Base-by-base conservation (phyloP, 345 rosid species). In the Reutealis trisperma region DNA sequence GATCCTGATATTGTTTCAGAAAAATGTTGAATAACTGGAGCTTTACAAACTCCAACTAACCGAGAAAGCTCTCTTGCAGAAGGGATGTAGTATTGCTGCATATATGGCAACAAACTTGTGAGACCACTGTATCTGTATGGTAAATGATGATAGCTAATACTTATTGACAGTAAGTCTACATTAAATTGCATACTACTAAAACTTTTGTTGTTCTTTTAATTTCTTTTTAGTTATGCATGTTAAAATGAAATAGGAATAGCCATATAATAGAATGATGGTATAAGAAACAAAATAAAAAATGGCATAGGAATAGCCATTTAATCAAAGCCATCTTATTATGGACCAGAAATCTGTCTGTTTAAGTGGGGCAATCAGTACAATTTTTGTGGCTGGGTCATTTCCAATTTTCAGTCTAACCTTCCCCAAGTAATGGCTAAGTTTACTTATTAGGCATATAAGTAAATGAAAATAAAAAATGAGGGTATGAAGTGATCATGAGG, bases 1-100 rank as follows among this genome's bases (percentile, higher is more conserved):
- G 86, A 77, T 52, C 94, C 97, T 4, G 90, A 85, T 61, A 93
- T 86, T 57, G 95, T 89, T 77, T 93, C 95, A 32, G 97, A 68
- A 69, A 93, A 93, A 83, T 87, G 90, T 41, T 90, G 94, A 47
- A 92, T 87, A 65, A 90, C 74, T 2, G 94, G 97, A 27, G 97
- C 86, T 81, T 86, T 87, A 87, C 89, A 83, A 44, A 93, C 83
- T 77, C 95, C 95, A 68, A 83, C 83, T 81, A 93, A 70, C 74
- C 91, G 78, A 8, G 94, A 81, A 14, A 93, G 90, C 80, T 91
- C 97, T 78, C 94, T 83, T 52, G 95, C 95, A 1, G 91, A 63
- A 13, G 93, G 74, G 58, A 87, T 83, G 84, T 91, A 93, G 80
- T 86, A 87, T 83, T 84, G 93, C 93, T 93, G 87, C 82, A 84